Base-by-base conservation (phyloP, 2,329 filamentous ascomycete genomes). In the Alternaria dauci region DNA sequence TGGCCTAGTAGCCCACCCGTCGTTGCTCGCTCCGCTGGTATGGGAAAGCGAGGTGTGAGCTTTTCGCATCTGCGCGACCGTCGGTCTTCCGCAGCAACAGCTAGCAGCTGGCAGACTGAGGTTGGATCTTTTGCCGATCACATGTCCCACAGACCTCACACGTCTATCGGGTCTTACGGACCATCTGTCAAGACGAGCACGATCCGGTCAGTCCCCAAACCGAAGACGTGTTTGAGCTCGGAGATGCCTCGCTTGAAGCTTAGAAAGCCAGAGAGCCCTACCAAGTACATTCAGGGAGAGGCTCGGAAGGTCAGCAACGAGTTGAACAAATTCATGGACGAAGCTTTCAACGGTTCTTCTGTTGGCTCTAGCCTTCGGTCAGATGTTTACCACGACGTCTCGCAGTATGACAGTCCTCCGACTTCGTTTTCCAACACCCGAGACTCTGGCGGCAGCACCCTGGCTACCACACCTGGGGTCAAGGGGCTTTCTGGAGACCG, bases 301-400 rank as follows among this genome's bases (percentile, higher is more conserved):
- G 86, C 95, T 55, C 86, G 92, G 7, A 90, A 94, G 69, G 90
- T 96, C 58, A 96, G 93, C 69, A 88, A 87, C 70, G 93, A 93
- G 70, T 89, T 97, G 62, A 92, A 93, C 51, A 92, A 93, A 77
- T 92, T 95, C 59, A 96, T 94, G 72, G 94, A 98, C 72, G 92
- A 95, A 71, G 94, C 94, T 1, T 97, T 98, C 81, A 94, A 92
- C 73, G 88, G 90, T 68, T 85, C 81, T 55, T 89, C 84, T 0
- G 78, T 85, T 23, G 82, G 82, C 44, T 85, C 86, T 2, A 87
- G 83, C 52, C 77, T 79, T 26, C 80, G 80, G 3, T 78, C 80
- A 9, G 64, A 63, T 43, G 41, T 26, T 47, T 66, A 61, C 34
- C 59, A 61, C 18, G 59, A 67, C 11, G 72, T 75, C 4, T 80